Percentiles rank a stretch among this genome's conserved stretches.
Evolutionary conservation across 495 filamentous ascomycete species (phyloP).

Genomic region (Neurospora cerealis): DNA sequence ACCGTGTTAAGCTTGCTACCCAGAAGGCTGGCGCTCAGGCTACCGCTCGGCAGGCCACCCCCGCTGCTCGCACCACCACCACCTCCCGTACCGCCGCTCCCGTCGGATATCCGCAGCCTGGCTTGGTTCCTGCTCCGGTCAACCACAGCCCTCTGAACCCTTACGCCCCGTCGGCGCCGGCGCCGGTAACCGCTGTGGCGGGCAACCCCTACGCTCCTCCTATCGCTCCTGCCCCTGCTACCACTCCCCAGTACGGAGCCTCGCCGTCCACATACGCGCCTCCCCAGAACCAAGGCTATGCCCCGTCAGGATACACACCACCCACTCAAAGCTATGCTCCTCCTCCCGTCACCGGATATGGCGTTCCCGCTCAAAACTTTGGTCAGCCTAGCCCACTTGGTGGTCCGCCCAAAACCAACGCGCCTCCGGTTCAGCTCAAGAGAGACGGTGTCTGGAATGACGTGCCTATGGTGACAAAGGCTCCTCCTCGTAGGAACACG

Average conservation of each 20-base stretch:
- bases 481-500: constrained; percentile 58
- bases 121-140: constrained; percentile 19
- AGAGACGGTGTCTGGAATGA: constrained; percentile 87
- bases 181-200: constrained; percentile 28
- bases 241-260: constrained; percentile 18
- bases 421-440: constrained; percentile 61
- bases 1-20: constrained; percentile 78
- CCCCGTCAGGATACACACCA: not conserved
- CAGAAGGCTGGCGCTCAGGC: constrained; percentile 46
- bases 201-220: constrained; percentile 56
- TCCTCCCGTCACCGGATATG: constrained; percentile 24
- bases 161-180: constrained; percentile 23
- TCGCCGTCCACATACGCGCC: constrained; percentile 28
- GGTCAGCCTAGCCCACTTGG: constrained; percentile 7
- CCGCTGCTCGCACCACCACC: constrained; percentile 9
- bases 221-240: constrained; percentile 29
- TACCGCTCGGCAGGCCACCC: constrained; percentile 18
- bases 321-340: constrained; percentile 13
- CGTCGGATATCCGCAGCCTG: constrained; percentile 29
- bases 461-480: constrained; percentile 75
- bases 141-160: constrained; percentile 26
- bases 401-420: constrained; percentile 36
- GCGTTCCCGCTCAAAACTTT: constrained; percentile 16
- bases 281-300: constrained; percentile 5
- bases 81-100: constrained; percentile 23